A percentile compares a stretch with the other conserved stretches of the same genome.
These are phyloP conservation scores for Saturnispora gosingensis DNA, from an alignment of 805 yeast species.

Conservation along the genomic window DNA sequence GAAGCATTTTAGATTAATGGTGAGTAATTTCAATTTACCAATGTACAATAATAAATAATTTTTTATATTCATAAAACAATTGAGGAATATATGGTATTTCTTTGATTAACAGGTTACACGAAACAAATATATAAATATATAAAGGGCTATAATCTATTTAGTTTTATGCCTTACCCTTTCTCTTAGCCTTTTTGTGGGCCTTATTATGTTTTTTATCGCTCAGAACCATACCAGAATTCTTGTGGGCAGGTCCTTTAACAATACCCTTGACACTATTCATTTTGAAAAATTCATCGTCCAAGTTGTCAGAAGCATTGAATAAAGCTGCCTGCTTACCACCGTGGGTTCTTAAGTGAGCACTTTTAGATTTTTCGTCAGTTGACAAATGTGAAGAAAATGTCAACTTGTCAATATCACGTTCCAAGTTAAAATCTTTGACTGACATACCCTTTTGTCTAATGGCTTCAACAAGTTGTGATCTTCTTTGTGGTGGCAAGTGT, in stretches of 20 bases:
- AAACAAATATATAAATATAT: neutral
- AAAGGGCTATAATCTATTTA: neutral
- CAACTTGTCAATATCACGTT: constrained; percentile 59
- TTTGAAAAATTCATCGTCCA: constrained; percentile 79
- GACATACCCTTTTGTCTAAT: constrained; percentile 45
- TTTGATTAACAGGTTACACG: constrained; percentile 1
- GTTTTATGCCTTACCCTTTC: constrained; percentile 9
- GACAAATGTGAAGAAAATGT: constrained; percentile 75
- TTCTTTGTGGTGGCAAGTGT: constrained; percentile 62
- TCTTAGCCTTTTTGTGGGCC: constrained; percentile 22
- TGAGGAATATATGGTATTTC: neutral
- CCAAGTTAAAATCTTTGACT: constrained; percentile 48
- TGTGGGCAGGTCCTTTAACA: constrained; percentile 67
- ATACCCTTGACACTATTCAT: constrained; percentile 58
- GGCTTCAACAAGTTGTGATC: constrained; percentile 59
- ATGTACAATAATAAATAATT: neutral
- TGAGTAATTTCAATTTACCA: neutral
- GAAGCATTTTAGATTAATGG: constrained; percentile 23
- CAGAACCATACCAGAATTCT: constrained; percentile 38
- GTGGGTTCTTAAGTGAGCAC: constrained; percentile 38
- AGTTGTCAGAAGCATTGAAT: constrained; percentile 67
- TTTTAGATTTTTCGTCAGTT: constrained; percentile 36
- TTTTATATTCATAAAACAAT: neutral
- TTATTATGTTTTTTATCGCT: constrained; percentile 75
- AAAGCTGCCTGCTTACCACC: constrained; percentile 82